Percentiles rank a stretch among this genome's conserved stretches.
phyloP scores from a whole-genome alignment of 1,139 yeast species.

The Suhomyces bolitotheri region DNA sequence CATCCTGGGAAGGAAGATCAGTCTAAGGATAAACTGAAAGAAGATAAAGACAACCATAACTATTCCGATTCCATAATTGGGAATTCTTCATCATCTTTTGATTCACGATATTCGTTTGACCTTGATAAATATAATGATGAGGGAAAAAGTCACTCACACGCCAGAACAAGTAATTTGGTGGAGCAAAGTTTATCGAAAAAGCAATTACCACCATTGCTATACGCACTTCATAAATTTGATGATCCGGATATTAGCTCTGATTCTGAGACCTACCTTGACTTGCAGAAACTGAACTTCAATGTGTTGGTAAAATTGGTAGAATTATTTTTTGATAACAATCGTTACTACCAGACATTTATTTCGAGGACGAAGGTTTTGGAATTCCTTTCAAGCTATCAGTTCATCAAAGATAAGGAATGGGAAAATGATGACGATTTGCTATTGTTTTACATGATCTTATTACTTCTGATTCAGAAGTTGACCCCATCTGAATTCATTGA shows the following conservation, averaged over 20 bases:
- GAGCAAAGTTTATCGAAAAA: conserved; percentile 32
- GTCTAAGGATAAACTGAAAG: conserved; percentile 1
- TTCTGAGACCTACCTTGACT: conserved; percentile 23
- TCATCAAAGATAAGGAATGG: conserved; percentile 42
- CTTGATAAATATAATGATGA: conserved; percentile 12
- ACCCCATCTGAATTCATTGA: conserved; percentile 37
- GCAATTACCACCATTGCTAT: conserved; percentile 26
- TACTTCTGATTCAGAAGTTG: conserved; percentile 41
- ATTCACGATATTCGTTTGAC: conserved; percentile 15
- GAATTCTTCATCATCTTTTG: conserved; percentile 15
- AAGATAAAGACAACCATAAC: conserved; percentile 1
- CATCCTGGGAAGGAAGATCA: conserved; percentile 3
- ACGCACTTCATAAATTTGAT: conserved; percentile 21
- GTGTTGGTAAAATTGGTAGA: conserved; percentile 32
- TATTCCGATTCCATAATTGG: conserved; percentile 9
- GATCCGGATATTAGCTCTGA: conserved; percentile 27
- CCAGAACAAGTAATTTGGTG: conserved; percentile 18
- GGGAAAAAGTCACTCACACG: conserved; percentile 1
- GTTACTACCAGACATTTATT: conserved; percentile 36
- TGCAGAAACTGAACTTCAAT: conserved; percentile 24
- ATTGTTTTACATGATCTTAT: conserved; percentile 45
- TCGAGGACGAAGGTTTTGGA: conserved; percentile 27
- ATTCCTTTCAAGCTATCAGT: conserved; percentile 32
- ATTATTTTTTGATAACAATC: conserved; percentile 32
- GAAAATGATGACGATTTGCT: conserved; percentile 53